phyloP scores from a whole-genome alignment of 2,329 filamentous ascomycete species.

The Fonsecaea erecta region DNA sequence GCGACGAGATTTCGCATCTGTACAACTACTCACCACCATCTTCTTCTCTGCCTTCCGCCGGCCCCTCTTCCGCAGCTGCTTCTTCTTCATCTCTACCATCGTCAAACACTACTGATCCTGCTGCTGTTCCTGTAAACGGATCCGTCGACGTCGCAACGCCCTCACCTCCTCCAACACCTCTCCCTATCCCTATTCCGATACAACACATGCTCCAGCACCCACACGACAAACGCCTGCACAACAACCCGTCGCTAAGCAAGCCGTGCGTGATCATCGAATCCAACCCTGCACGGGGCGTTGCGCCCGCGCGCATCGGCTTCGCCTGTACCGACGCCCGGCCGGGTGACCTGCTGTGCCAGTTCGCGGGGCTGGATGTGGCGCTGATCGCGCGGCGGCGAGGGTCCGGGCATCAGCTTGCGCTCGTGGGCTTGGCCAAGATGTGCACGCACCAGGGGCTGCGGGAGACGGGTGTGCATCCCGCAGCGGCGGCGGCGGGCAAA shows the following conservation, averaged over 20 bases:
- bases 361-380: constrained; percentile 29
- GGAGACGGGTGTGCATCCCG: constrained; percentile 27
- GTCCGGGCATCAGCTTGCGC: constrained; percentile 12
- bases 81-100: neutral
- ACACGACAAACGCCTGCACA: constrained; percentile 28
- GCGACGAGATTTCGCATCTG: constrained; percentile 20
- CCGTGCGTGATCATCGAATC: constrained; percentile 34
- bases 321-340: constrained; percentile 30
- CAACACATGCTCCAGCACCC: constrained; percentile 22
- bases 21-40: constrained; percentile 28
- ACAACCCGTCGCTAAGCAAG: constrained; percentile 22
- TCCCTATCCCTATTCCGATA: constrained; percentile 22
- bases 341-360: constrained; percentile 34
- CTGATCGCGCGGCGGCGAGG: constrained; percentile 30
- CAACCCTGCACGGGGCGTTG: constrained; percentile 10
- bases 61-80: neutral
- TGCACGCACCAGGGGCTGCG: constrained; percentile 22
- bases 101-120: neutral
- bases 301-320: constrained; percentile 32
- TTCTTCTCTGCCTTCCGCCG: neutral
- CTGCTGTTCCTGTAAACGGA: too few relatives aligned
- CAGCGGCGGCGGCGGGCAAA: constrained; percentile 16
- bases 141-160: too few relatives aligned
- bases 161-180: neutral
- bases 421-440: constrained; percentile 34